Evolutionary conservation across 352 stramenopile genomes (phyloP), one percentile per base, ranked within the genome.

Genomic region (Pythium aquatile): DNA sequence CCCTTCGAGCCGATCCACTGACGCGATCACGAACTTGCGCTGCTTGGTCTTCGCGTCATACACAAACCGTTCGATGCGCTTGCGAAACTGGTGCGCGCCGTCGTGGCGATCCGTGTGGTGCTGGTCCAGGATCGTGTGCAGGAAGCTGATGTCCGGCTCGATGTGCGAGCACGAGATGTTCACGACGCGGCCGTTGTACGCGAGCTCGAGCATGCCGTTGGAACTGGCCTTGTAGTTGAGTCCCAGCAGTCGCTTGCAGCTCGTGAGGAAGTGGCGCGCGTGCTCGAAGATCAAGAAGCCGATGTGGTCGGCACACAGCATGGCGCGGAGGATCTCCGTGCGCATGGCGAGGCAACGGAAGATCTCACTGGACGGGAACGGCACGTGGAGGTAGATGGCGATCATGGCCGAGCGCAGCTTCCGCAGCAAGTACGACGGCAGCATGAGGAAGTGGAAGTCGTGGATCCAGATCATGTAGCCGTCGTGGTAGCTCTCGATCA

Each of bases 281-380:
- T 98, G 96, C 74, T 98, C 94, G 72, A 97, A 98, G 47, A 96
- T 83, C 55, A 98, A 79, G 59, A 98, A 98, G 7, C 93, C 93
- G 46, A 98, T 94, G 69, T 98, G 88, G 68, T 98, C 91, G 6
- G 92, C 88, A 39, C 83, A 91, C 24, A 98, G 75, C 75, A 98
- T 92, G 2, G 87, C 90, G 33, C 93, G 87, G 20, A 98, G 75
- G 56, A 98, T 92, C 69, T 96, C 88, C 8, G 94, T 95, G 20
- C 93, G 77, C 72, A 91, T 87, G 0, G 82, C 77, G 44, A 99
- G 83, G 4, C 96, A 99, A 10, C 97, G 82, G 65, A 99, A 99
- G 53, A 99, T 99, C 73, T 99, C 97, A 14, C 92, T 98, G 26
- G 91, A 98, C 17, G 97, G 97, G 64, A 99, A 99, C 54, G 97